Evolutionary conservation across 371 early-diverging fungal genomes (phyloP).

Genomic region (Apophysomyces elegans): DNA sequence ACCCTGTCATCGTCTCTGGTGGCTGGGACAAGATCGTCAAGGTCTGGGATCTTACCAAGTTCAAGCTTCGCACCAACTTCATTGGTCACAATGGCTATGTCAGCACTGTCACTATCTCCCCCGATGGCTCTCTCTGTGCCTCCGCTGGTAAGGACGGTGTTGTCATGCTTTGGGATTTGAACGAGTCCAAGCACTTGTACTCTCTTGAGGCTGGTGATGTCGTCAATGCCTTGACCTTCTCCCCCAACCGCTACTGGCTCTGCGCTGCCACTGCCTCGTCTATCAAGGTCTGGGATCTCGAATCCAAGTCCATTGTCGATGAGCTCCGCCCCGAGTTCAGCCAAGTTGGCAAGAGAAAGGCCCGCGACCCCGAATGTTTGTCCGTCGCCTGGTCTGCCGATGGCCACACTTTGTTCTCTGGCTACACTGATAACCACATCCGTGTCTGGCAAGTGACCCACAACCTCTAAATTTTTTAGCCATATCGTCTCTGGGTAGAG

Average conservation of each 20-base stretch:
- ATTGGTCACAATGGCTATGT: slow-evolving; percentile 96
- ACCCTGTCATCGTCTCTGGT: slow-evolving; percentile 93
- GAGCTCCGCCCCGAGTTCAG: slow-evolving; percentile 88
- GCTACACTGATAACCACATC: slow-evolving; percentile 94
- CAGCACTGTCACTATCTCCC: slow-evolving; percentile 95
- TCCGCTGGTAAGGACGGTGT: slow-evolving; percentile 98
- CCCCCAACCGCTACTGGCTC: slow-evolving; percentile 99
- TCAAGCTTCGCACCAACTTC: slow-evolving; percentile 97
- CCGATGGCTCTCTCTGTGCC: slow-evolving; percentile 99
- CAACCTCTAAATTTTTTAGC: slow-evolving; percentile 36
- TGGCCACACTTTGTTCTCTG: slow-evolving; percentile 95
- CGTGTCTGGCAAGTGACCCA: slow-evolving; percentile 88
- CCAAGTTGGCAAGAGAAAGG: slow-evolving; percentile 71
- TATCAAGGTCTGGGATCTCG: slow-evolving; percentile 99
- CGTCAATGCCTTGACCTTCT: slow-evolving; percentile 95
- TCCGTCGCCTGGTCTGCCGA: slow-evolving; percentile 97
- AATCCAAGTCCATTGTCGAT: slow-evolving; percentile 92
- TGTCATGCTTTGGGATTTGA: slow-evolving; percentile 98
- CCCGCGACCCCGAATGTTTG: slow-evolving; percentile 77
- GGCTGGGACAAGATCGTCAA: slow-evolving; percentile 99
- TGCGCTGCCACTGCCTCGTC: slow-evolving; percentile 93
- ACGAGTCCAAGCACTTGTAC: slow-evolving; percentile 98
- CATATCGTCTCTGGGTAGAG: slow-evolving; percentile 4
- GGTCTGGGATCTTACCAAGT: slow-evolving; percentile 97
- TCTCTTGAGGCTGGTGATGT: slow-evolving; percentile 91